Conservation (phyloP, 192 early-diverging fungal species). For the Coemansia brasiliensis region DNA sequence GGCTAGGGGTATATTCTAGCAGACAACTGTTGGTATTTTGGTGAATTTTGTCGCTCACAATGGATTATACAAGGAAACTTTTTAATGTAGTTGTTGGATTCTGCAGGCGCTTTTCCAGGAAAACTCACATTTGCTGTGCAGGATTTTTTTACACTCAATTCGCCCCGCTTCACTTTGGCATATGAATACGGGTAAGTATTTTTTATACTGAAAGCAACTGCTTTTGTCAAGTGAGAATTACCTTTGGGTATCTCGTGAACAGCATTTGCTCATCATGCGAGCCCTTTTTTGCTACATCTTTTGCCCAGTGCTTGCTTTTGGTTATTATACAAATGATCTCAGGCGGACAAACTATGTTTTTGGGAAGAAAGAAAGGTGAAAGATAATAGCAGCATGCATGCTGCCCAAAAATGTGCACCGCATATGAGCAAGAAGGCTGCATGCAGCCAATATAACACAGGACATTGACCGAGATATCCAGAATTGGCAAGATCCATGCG, state of each 20-base stretch:
- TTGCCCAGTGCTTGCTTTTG: no score
- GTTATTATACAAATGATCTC: neutral
- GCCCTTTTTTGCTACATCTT: no score
- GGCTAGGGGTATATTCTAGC: neutral
- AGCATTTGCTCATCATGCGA: no score
- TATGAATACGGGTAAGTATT: conserved; percentile 52
- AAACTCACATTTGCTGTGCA: conserved; percentile 38
- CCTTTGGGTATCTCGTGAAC: no score
- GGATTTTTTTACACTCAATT: conserved; percentile 33
- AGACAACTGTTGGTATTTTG: no score
- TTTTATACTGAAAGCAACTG: no score
- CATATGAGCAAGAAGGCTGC: neutral
- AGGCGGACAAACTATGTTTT: neutral
- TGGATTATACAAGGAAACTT: no score
- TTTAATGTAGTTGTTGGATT: conserved; percentile 29
- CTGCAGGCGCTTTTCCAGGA: conserved; percentile 12
- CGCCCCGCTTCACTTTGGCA: conserved; percentile 40
- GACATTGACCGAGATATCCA: conserved; percentile 1
- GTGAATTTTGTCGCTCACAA: neutral
- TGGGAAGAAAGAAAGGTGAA: neutral
- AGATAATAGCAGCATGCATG: neutral
- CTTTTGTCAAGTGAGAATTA: no score
- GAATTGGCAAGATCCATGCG: neutral
- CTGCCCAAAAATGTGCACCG: conserved; percentile 2
- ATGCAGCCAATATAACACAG: neutral